Conservation (phyloP, 2,329 filamentous ascomycete species). For the Beauveria bassiana region DNA sequence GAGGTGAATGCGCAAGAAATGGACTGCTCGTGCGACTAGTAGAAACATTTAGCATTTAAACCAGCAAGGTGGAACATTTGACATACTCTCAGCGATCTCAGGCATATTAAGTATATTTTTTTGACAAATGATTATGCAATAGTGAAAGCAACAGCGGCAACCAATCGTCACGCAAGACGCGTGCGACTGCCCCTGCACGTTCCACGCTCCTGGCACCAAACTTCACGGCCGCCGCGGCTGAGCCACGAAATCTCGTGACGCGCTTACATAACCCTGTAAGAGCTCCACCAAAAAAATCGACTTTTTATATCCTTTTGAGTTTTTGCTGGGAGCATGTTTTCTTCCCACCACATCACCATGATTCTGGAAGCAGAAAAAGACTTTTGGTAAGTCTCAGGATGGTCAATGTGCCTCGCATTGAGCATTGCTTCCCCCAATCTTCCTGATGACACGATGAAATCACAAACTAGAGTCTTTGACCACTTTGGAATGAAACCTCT, state of each 20-base stretch:
- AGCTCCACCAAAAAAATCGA: slow-evolving; percentile 10
- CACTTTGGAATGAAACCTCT: slow-evolving; percentile 71
- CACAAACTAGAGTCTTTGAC: slow-evolving; percentile 99
- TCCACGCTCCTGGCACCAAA: neutral
- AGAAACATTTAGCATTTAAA: slow-evolving; percentile 2
- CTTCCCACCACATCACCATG: slow-evolving; percentile 11
- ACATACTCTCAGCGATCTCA: slow-evolving; percentile 53
- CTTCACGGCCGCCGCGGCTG: slow-evolving; percentile 8
- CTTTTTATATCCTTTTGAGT: slow-evolving; percentile 18
- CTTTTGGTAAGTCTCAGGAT: slow-evolving; percentile 20
- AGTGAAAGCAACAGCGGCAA: neutral
- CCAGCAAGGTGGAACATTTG: neutral
- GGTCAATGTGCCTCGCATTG: neutral
- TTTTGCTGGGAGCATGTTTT: slow-evolving; percentile 20
- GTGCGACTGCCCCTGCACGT: neutral
- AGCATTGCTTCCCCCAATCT: slow-evolving; percentile 15
- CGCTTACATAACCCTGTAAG: slow-evolving; percentile 17
- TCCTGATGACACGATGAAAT: slow-evolving; percentile 78
- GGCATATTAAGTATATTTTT: slow-evolving; percentile 38
- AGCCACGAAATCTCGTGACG: slow-evolving; percentile 27
- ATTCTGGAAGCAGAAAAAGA: slow-evolving; percentile 14
- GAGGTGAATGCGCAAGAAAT: slow-evolving; percentile 76
- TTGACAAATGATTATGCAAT: neutral
- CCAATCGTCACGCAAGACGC: neutral
- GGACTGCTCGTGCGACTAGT: slow-evolving; percentile 74